Evolutionary conservation across 2,329 filamentous ascomycete species (phyloP), one percentile per base, ranked within the genome.

Genomic region (Rhynchosporium graminicola): DNA sequence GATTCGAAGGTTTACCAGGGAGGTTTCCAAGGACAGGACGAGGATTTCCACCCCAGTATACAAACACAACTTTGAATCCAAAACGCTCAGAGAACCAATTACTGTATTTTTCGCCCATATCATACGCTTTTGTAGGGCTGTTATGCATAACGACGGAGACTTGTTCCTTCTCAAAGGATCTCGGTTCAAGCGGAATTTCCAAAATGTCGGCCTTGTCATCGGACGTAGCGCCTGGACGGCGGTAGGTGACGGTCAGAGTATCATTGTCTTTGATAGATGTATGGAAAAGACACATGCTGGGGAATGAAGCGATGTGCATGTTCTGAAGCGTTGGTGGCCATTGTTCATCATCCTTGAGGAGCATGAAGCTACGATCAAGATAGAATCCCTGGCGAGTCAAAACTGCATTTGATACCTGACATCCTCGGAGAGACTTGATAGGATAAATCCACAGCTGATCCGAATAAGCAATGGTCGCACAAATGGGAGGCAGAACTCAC

Each of bases 301-400:
- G 81, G 61, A 83, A 81, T 33, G 77, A 64, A 0, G 80, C 74
- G 38, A 91, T 77, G 70, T 88, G 85, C 74, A 92, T 82, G 69
- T 87, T 86, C 64, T 78, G 75, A 33, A 83, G 71, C 42, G 74
- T 70, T 20, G 70, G 77, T 46, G 76, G 61, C 64, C 70, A 63
- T 66, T 74, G 48, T 4, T 76, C 68, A 20, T 77, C 71, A 66
- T 83, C 77, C 68, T 82, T 83, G 65, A 85, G 81, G 3, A 92
- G 81, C 84, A 92, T 90, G 75, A 90, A 92, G 40, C 80, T 80
- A 9, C 89, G 83, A 76, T 92, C 89, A 72, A 89, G 77, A 46
- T 79, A 77, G 68, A 91, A 79, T 13, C 89, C 88, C 65, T 85
- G 81, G n/a, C 80, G 78, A 4, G 82, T 83, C 52, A 91, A 74